Conservation (phyloP, 768 basidiomycete species). For the Amanita fuliginea region DNA sequence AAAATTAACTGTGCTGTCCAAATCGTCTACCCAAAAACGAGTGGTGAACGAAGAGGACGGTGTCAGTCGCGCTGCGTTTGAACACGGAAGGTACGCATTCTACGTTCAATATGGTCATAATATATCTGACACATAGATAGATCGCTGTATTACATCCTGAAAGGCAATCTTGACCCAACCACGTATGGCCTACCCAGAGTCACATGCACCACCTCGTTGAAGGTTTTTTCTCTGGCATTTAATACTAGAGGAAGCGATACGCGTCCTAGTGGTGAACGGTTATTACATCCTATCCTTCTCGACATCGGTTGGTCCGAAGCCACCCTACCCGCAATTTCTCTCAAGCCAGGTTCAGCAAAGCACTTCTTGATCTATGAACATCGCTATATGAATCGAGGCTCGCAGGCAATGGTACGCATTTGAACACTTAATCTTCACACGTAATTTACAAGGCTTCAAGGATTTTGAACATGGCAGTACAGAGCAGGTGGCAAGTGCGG, state of each 20-base stretch:
- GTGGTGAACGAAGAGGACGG: constrained; percentile 16
- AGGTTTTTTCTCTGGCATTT: constrained; percentile 17
- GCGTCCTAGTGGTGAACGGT: constrained; percentile 11
- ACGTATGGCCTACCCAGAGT: constrained; percentile 13
- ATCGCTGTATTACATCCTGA: constrained; percentile 14
- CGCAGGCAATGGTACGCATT: constrained; percentile 4
- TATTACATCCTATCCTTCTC: constrained; percentile 15
- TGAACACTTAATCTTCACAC: background rate
- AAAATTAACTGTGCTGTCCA: constrained; percentile 25
- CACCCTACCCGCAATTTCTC: constrained; percentile 10
- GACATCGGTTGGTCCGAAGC: constrained; percentile 29
- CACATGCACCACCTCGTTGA: constrained; percentile 13
- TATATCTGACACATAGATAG: constrained; percentile 6
- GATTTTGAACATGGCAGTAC: constrained; percentile 20
- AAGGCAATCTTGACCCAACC: constrained; percentile 9
- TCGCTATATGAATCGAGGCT: constrained; percentile 10
- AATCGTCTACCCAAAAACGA: constrained; percentile 33
- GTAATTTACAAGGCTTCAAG: constrained; percentile 5
- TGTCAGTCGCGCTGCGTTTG: constrained; percentile 28
- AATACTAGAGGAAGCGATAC: constrained; percentile 16
- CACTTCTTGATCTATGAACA: constrained; percentile 16
- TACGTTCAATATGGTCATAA: background rate
- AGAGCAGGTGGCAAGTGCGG: constrained; percentile 10
- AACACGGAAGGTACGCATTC: constrained; percentile 31
- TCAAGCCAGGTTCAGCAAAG: constrained; percentile 10